Evolutionary conservation across 805 yeast genomes (phyloP), one percentile per base, ranked within the genome.

Genomic region (Komagataella phaffii): DNA sequence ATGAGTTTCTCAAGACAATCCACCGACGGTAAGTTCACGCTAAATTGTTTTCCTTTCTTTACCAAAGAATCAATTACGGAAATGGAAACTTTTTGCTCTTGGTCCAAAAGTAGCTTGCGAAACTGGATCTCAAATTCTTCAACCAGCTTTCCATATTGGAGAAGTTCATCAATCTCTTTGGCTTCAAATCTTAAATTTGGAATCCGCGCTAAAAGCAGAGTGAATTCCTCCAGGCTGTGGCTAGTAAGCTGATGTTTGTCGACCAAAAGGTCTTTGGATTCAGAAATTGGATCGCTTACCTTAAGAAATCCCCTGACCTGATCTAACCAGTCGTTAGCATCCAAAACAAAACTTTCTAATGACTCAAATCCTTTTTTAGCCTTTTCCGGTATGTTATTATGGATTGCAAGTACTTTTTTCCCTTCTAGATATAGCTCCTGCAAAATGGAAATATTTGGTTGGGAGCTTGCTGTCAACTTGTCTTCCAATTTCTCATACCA

Each of bases 91-190:
- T 53, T 57, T 23, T 60, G 49, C 6, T 48, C 49, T 8, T 46
- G 57, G 19, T 61, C 63, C 6, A 60, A 62, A 2, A 77, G 58
- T 17, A 77, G 64, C 2, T 61, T 54, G 7, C 74, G 60, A 36
- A 78, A 79, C 12, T 75, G 70, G 24, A 66, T 62, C 53, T 76
- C 80, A 61, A 74, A 84, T 49, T 70, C 70, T 49, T 69, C 69
- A 46, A 85, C 71, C 55, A 79, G 84, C 30, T 58, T 64, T 3
- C 75, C 72, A 48, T 80, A 71, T 54, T 77, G 83, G 3, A 73
- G 53, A 10, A 85, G 62, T 57, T 78, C 83, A 17, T 76, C 82
- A 56, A 81, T 70, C 58, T 85, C 93, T 0, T 79, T 74, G 17
- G 79, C 67, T 3, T 72, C 62, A 51, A 84, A 76, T 18, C 76